phyloP scores from a whole-genome alignment of 2,329 filamentous ascomycete genomes.

The Fragosphaeria purpurea region DNA sequence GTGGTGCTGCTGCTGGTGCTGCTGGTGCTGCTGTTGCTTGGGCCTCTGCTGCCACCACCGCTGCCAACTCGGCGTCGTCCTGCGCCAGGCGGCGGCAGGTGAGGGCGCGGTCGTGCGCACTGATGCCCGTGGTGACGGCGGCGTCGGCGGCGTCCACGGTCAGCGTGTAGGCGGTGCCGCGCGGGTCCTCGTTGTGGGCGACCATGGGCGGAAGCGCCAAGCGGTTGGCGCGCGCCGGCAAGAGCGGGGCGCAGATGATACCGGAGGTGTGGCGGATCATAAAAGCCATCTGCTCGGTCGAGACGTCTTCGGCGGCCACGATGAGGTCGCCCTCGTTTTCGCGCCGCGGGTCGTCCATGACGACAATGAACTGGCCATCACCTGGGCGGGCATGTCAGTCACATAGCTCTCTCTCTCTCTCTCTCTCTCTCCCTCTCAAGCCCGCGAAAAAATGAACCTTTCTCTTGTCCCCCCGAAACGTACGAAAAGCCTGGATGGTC shows the following conservation, averaged over 20 bases:
- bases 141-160: slow-evolving; percentile 70
- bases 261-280: slow-evolving; percentile 87
- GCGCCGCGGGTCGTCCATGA: slow-evolving; percentile 82
- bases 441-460: too few species aligned
- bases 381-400: slow-evolving; percentile 2
- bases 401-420: not conserved
- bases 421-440: not conserved
- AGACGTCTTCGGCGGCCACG: slow-evolving; percentile 77
- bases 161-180: slow-evolving; percentile 87
- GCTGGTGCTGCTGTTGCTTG: not conserved
- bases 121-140: slow-evolving; percentile 78
- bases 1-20: not conserved
- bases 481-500: slow-evolving; percentile 54
- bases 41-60: not conserved
- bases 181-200: slow-evolving; percentile 60
- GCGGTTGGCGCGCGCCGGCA: slow-evolving; percentile 54
- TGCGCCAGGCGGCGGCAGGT: slow-evolving; percentile 67
- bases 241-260: slow-evolving; percentile 81
- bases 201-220: slow-evolving; percentile 91
- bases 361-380: slow-evolving; percentile 70
- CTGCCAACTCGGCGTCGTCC: slow-evolving; percentile 9
- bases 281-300: slow-evolving; percentile 87
- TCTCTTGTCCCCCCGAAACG: slow-evolving; percentile 17
- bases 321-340: slow-evolving; percentile 99
- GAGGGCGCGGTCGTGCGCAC: slow-evolving; percentile 74